These are phyloP conservation scores for Clarireedia homoeocarpa DNA, from an alignment of 2,329 filamentous ascomycete species.

Conservation along the genomic window DNA sequence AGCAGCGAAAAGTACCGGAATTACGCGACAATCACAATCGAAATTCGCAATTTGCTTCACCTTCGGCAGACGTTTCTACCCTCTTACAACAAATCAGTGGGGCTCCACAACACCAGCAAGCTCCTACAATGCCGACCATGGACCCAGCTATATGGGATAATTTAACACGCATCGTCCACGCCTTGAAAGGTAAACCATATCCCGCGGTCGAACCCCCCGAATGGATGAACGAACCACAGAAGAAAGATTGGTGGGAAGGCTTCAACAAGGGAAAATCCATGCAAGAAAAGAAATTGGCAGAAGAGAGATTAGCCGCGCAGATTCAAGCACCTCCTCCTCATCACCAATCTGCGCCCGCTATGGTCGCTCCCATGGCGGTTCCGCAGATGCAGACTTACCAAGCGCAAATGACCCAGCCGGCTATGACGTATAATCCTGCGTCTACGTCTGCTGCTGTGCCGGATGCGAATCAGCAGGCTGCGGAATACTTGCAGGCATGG, in stretches of 20 bases:
- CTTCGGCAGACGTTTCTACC: conserved; percentile 11
- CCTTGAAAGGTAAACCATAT: conserved; percentile 39
- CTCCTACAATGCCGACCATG: conserved; percentile 8
- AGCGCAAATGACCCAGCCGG: conserved; percentile 11
- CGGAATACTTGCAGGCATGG: conserved; percentile 20
- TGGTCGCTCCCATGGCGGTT: conserved; percentile 13
- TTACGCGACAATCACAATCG: conserved; percentile 8
- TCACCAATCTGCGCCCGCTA: conserved; percentile 18
- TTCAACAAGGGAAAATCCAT: conserved; percentile 33
- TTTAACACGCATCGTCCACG: conserved; percentile 25
- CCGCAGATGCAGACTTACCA: conserved; percentile 15
- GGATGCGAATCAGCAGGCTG: conserved; percentile 23
- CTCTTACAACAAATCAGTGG: conserved; percentile 16
- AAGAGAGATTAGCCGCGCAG: conserved; percentile 19
- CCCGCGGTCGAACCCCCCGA: conserved; percentile 45
- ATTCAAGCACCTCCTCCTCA: conserved; percentile 17
- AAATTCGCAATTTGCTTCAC: conserved; percentile 2
- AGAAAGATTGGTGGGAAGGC: conserved; percentile 45
- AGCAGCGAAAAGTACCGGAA: conserved; percentile 15
- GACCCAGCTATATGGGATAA: conserved; percentile 17
- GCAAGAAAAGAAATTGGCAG: conserved; percentile 34
- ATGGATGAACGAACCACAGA: conserved; percentile 42
- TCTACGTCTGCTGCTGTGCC: conserved; percentile 2
- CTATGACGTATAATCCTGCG: conserved; percentile 5
- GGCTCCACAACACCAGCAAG: background rate